Conservation (phyloP, 2,329 filamentous ascomycete species). For the Penicillium nordicum region DNA sequence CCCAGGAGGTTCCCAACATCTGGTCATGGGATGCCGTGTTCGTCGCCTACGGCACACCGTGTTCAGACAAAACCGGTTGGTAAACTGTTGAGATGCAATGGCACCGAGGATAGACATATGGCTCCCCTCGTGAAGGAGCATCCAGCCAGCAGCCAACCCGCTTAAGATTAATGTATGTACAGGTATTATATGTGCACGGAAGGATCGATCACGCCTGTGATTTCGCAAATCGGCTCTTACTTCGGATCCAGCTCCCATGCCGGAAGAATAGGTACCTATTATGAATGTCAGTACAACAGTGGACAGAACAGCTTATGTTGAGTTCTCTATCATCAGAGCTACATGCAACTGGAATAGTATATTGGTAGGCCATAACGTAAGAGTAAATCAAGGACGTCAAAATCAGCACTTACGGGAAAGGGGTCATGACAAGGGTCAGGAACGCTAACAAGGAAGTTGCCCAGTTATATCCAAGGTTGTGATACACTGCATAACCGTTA, state of each 20-base stretch:
- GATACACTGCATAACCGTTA: slow-evolving; percentile 42
- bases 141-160: not conserved
- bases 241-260: slow-evolving; percentile 42
- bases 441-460: slow-evolving; percentile 45
- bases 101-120: slow-evolving; percentile 5
- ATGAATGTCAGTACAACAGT: slow-evolving; percentile 2
- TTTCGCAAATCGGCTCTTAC: slow-evolving; percentile 40
- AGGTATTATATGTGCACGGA: slow-evolving; percentile 6
- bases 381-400: not conserved
- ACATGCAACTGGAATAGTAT: slow-evolving; percentile 5
- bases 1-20: not conserved
- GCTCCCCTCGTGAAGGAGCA: not conserved
- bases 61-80: not conserved
- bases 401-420: slow-evolving; percentile 44
- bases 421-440: slow-evolving; percentile 43
- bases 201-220: slow-evolving; percentile 21
- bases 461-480: slow-evolving; percentile 47
- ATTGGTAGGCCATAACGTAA: slow-evolving; percentile 8
- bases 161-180: slow-evolving; percentile 1
- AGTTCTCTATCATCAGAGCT: not conserved
- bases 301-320: not conserved
- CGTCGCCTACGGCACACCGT: not conserved
- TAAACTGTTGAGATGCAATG: slow-evolving; percentile 5
- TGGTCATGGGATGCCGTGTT: not conserved
- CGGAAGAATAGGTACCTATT: slow-evolving; percentile 45